Percentiles rank a stretch among this genome's conserved stretches.
These are phyloP conservation scores for Psophocarpus tetragonolobus DNA, from an alignment of 306 rosid species.

Conservation along the genomic window DNA sequence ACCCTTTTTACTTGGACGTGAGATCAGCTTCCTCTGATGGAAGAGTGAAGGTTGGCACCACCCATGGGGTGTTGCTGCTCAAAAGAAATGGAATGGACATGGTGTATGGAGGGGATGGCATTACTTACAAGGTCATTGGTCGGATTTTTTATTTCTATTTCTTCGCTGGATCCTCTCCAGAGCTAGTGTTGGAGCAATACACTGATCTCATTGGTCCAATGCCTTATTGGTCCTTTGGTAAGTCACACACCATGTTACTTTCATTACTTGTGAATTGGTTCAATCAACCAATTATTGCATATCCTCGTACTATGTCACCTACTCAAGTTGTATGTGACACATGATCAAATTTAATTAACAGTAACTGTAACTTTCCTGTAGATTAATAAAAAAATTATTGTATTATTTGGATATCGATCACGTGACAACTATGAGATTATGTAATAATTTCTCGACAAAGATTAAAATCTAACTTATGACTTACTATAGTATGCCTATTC, in stretches of 20 bases:
- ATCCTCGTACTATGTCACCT: too few relatives aligned
- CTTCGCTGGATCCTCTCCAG: slow-evolving; percentile 76
- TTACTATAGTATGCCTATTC: neutral
- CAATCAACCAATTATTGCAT: neutral
- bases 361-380: too few relatives aligned
- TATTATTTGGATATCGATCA: too few relatives aligned
- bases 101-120: slow-evolving; percentile 54
- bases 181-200: slow-evolving; percentile 70
- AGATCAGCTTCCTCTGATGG: slow-evolving; percentile 34
- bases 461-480: neutral
- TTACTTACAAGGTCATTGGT: slow-evolving; percentile 74
- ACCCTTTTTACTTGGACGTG: slow-evolving; percentile 82
- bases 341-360: neutral
- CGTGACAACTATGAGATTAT: too few relatives aligned
- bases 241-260: slow-evolving; percentile 5
- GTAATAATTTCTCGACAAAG: neutral
- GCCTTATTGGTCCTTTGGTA: slow-evolving; percentile 97
- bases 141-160: slow-evolving; percentile 72
- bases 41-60: slow-evolving; percentile 41
- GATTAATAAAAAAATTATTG: too few relatives aligned
- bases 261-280: neutral
- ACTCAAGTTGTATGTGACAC: neutral
- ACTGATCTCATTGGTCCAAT: slow-evolving; percentile 77
- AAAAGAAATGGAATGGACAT: slow-evolving; percentile 89
- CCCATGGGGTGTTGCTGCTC: slow-evolving; percentile 75